A percentile compares a stretch with the other conserved stretches of the same genome.
Conservation (phyloP, 2,329 filamentous ascomycete species). For the Magnaporthiopsis rhizophila region DNA sequence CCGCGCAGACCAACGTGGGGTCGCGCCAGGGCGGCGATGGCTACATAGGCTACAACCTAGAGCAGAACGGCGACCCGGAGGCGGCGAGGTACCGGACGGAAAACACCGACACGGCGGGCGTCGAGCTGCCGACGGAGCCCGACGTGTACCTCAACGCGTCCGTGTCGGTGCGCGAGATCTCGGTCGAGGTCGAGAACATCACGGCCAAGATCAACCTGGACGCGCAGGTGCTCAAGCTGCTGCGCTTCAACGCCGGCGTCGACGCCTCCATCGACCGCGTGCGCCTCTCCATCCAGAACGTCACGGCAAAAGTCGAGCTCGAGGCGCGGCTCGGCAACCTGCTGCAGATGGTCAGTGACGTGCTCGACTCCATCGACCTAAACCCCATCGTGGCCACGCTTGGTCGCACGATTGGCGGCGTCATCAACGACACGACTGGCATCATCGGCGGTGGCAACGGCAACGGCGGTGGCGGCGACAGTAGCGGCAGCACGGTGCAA, state of each 20-base stretch:
- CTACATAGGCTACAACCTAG: constrained; percentile 49
- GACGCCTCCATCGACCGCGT: constrained; percentile 51
- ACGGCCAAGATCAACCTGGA: constrained; percentile 54
- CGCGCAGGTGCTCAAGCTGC: constrained; percentile 48
- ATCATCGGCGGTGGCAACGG: constrained; percentile 12
- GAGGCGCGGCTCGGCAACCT: constrained; percentile 54
- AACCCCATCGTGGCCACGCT: constrained; percentile 52
- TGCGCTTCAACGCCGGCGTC: constrained; percentile 54
- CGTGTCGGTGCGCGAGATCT: constrained; percentile 49
- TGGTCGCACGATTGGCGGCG: constrained; percentile 37
- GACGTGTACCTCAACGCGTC: constrained; percentile 55
- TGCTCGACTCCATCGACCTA: constrained; percentile 49
- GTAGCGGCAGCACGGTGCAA: constrained; percentile 8
- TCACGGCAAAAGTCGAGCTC: constrained; percentile 49
- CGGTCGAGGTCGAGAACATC: constrained; percentile 50
- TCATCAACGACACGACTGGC: constrained; percentile 33
- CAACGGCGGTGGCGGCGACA: constrained; percentile 3
- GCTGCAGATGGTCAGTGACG: constrained; percentile 49
- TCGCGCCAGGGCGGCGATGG: constrained; percentile 27
- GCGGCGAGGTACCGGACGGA: constrained; percentile 46
- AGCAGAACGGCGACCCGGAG: constrained; percentile 40
- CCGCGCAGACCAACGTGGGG: constrained; percentile 16
- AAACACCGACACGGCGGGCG: constrained; percentile 32
- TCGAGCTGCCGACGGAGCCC: constrained; percentile 35
- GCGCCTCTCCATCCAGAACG: constrained; percentile 46